These are phyloP conservation scores for Camptophora hylomeconis DNA, from an alignment of 2,329 filamentous ascomycete genomes.

Conservation along the genomic window DNA sequence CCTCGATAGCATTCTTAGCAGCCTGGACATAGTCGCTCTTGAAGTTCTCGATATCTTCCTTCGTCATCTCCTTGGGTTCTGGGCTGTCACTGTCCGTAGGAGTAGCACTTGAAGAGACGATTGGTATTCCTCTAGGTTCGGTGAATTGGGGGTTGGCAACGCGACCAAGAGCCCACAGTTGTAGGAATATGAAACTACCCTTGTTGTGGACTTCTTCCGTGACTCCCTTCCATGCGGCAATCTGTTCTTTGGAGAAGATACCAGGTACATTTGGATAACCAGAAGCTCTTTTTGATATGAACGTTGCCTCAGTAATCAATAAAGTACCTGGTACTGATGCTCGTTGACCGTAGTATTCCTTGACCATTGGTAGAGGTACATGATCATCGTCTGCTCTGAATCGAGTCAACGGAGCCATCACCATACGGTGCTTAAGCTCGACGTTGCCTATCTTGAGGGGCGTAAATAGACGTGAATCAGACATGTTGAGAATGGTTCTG, in stretches of 20 bases:
- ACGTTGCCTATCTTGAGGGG: conserved; percentile 32
- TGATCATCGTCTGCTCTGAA: conserved; percentile 33
- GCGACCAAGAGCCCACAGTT: conserved; percentile 35
- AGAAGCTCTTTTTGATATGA: conserved; percentile 2
- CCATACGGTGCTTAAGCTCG: conserved; percentile 38
- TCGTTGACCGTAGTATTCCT: conserved; percentile 29
- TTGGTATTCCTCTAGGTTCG: no score
- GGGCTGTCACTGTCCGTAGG: conserved; percentile 4
- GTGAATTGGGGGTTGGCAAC: conserved; percentile 24
- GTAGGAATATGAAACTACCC: conserved; percentile 33
- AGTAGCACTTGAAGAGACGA: conserved; percentile 6
- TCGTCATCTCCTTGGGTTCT: conserved; percentile 19
- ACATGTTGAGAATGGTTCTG: no score
- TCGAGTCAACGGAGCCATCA: conserved; percentile 41
- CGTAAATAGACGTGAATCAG: conserved; percentile 23
- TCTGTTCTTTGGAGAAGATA: conserved; percentile 23
- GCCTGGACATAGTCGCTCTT: conserved; percentile 33
- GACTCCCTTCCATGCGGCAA: conserved; percentile 37
- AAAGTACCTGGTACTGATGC: conserved; percentile 26
- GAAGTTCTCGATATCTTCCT: conserved; percentile 30
- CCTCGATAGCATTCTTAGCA: conserved; percentile 39
- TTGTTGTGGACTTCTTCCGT: conserved; percentile 39
- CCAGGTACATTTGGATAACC: conserved; percentile 8
- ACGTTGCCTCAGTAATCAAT: conserved; percentile 23
- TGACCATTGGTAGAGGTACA: conserved; percentile 26